These are phyloP conservation scores for Trifolium repens DNA, from an alignment of 306 rosid species.

Conservation along the genomic window DNA sequence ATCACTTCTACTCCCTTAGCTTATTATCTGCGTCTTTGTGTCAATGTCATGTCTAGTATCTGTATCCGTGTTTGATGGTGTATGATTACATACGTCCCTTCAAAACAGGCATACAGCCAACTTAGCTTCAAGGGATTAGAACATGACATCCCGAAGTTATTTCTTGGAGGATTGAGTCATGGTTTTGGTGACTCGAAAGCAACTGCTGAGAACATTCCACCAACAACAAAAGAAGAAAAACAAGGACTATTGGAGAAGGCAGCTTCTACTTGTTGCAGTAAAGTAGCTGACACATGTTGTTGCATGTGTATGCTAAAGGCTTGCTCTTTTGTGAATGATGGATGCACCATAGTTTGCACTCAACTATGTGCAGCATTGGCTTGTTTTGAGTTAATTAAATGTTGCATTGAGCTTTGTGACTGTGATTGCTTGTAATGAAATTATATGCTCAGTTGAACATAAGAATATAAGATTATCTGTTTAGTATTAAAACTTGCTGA, in stretches of 20 bases:
- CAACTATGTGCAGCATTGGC: conserved; percentile 85
- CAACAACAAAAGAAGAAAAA: conserved; percentile 67
- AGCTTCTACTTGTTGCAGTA: conserved; percentile 61
- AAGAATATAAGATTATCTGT: conserved; percentile 2
- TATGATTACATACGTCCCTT: conserved; percentile 27
- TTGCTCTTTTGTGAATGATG: conserved; percentile 63
- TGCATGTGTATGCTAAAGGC: conserved; percentile 76
- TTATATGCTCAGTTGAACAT: conserved; percentile 19
- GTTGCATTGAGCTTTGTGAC: conserved; percentile 78
- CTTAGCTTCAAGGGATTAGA: conserved; percentile 43
- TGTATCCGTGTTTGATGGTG: not conserved
- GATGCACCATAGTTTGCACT: conserved; percentile 61
- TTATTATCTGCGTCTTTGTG: not conserved
- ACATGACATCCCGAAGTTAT: conserved; percentile 45
- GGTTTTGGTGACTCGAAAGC: conserved; percentile 83
- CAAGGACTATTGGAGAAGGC: conserved; percentile 62
- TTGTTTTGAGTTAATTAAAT: conserved; percentile 73
- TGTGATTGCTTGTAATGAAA: conserved; percentile 45
- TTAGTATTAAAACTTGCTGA: conserved; percentile 7
- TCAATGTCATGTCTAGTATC: not conserved
- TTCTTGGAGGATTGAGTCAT: conserved; percentile 64
- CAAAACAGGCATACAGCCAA: conserved; percentile 60
- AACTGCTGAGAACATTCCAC: conserved; percentile 59
- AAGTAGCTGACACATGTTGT: conserved; percentile 53
- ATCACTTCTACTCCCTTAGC: not conserved